phyloP scores from a whole-genome alignment of 129 eudicot species.

The Chrysanthemum lavandulifolium region DNA sequence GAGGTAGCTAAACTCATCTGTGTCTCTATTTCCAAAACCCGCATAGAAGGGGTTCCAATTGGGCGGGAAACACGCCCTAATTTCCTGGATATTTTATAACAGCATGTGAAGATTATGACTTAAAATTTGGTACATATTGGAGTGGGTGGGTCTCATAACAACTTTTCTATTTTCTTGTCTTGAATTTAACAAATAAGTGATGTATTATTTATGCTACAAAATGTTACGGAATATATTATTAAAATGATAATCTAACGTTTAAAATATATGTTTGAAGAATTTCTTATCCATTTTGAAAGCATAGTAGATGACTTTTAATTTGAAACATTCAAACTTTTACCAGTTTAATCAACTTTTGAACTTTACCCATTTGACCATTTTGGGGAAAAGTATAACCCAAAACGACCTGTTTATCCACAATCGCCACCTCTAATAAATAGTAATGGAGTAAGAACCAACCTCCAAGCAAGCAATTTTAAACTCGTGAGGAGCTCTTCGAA shows the following conservation, averaged over 20 bases:
- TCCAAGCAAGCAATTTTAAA: conserved; percentile 90
- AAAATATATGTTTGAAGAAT: no score
- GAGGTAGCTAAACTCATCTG: conserved; percentile 89
- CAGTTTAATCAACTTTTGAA: not conserved
- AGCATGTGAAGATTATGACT: conserved; percentile 11
- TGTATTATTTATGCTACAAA: no score
- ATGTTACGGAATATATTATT: no score
- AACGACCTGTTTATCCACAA: no score
- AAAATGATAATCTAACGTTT: no score
- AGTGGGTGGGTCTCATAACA: no score
- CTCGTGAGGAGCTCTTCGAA: conserved; percentile 97
- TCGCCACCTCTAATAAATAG: not conserved
- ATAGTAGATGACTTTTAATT: no score
- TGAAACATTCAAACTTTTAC: not conserved
- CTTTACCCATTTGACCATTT: not conserved
- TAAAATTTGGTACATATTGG: not conserved
- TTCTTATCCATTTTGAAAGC: no score
- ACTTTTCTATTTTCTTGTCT: no score
- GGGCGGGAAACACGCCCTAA: conserved; percentile 72
- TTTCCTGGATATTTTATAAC: conserved; percentile 50
- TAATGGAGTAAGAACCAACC: conserved; percentile 43
- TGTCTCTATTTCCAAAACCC: conserved; percentile 97
- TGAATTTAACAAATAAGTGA: no score
- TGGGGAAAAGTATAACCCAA: no score
- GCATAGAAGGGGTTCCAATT: conserved; percentile 89